phyloP scores from a whole-genome alignment of 345 rosid genomes.

The Diplotaxis tenuifolia region DNA sequence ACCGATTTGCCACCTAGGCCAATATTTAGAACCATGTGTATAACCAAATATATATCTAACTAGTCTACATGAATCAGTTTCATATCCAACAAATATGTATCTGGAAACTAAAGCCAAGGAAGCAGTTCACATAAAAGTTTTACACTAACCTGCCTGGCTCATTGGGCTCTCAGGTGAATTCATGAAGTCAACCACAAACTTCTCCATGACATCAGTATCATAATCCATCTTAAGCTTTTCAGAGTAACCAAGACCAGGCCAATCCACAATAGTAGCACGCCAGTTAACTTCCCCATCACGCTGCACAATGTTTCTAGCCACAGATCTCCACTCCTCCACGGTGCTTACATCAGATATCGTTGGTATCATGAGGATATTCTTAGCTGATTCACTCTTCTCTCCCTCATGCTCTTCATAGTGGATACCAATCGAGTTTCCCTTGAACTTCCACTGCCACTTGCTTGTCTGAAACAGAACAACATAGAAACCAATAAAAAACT shows the following conservation, averaged over 20 bases:
- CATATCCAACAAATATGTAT: neutral
- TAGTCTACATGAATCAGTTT: neutral
- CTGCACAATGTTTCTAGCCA: constrained; percentile 69
- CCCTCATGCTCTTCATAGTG: constrained; percentile 73
- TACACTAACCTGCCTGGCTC: constrained; percentile 46
- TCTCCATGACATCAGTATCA: constrained; percentile 82
- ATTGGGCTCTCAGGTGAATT: constrained; percentile 72
- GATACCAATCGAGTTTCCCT: constrained; percentile 53
- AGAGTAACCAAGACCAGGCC: constrained; percentile 96
- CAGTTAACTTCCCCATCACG: constrained; percentile 46
- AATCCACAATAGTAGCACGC: constrained; percentile 81
- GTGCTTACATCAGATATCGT: constrained; percentile 97
- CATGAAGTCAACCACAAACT: constrained; percentile 73
- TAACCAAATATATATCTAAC: neutral
- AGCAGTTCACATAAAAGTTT: neutral
- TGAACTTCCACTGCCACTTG: constrained; percentile 76
- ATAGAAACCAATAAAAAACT: constrained; percentile 3
- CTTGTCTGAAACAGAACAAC: constrained; percentile 46
- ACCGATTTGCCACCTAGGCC: neutral
- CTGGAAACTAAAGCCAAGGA: neutral
- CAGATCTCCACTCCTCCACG: constrained; percentile 92
- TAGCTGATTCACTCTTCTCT: constrained; percentile 48
- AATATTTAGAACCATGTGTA: neutral
- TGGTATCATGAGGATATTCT: constrained; percentile 75
- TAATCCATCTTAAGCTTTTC: constrained; percentile 80